Evolutionary conservation across 2,329 filamentous ascomycete genomes (phyloP).

Genomic region (Penicillium sp.): DNA sequence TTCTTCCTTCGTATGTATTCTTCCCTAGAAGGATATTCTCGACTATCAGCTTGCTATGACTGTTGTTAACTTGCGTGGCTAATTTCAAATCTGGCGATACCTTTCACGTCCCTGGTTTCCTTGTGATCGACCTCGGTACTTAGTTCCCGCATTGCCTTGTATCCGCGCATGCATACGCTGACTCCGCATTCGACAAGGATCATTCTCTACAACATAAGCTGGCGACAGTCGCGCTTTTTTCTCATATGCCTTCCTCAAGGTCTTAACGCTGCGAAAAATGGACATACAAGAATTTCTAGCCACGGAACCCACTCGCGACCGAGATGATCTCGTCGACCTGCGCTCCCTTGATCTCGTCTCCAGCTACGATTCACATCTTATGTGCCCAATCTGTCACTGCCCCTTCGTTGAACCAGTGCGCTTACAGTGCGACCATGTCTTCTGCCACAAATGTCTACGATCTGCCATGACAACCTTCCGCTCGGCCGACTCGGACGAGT

Average conservation of each 20-base stretch:
- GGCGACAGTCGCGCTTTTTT: background rate
- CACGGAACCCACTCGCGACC: conserved; percentile 28
- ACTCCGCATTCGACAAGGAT: conserved; percentile 9
- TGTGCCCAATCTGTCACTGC: conserved; percentile 64
- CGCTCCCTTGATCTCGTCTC: conserved; percentile 58
- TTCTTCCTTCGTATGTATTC: conserved; percentile 7
- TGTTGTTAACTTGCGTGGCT: conserved; percentile 1
- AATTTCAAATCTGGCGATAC: conserved; percentile 16
- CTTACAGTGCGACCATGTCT: conserved; percentile 62
- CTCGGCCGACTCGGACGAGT: conserved; percentile 31
- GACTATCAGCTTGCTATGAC: background rate
- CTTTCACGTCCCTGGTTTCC: conserved; percentile 19
- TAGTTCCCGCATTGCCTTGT: conserved; percentile 10
- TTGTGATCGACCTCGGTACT: conserved; percentile 19
- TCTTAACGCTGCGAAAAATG: conserved; percentile 21
- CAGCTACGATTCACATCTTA: conserved; percentile 57
- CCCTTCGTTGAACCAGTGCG: conserved; percentile 60
- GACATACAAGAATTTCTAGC: conserved; percentile 33
- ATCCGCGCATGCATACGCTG: conserved; percentile 10
- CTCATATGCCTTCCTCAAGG: background rate
- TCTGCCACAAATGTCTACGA: conserved; percentile 59
- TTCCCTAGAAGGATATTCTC: background rate
- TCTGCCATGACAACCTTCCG: conserved; percentile 44
- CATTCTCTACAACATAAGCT: conserved; percentile 1
- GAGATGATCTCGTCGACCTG: conserved; percentile 49